Evolutionary conservation across 176 grass and related monocot species (phyloP).

Genomic region (Poa annua): DNA sequence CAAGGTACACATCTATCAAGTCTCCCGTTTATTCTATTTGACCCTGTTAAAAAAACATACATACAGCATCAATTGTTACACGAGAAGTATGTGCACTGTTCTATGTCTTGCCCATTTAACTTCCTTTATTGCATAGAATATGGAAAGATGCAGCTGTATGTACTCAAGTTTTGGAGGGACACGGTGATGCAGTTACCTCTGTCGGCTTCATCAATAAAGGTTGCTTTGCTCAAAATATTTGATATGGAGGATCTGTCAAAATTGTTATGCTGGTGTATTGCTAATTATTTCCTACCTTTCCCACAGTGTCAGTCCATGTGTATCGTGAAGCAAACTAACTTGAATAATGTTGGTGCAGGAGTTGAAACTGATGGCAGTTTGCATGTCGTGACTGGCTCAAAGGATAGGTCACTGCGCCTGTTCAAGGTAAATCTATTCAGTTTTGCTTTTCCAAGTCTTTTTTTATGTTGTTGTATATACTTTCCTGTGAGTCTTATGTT

Average conservation of each 20-base stretch:
- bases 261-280: background rate
- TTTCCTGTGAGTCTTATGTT: slow-evolving; percentile 32
- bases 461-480: background rate
- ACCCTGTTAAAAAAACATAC: background rate
- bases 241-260: slow-evolving; percentile 3
- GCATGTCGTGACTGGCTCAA: slow-evolving; percentile 78
- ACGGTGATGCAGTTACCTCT: slow-evolving; percentile 71
- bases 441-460: slow-evolving; percentile 20
- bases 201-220: slow-evolving; percentile 72
- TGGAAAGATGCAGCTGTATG: slow-evolving; percentile 76
- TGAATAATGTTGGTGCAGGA: slow-evolving; percentile 51
- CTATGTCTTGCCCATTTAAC: slow-evolving; percentile 12
- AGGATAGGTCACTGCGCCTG: slow-evolving; percentile 81
- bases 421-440: slow-evolving; percentile 67
- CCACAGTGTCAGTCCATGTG: background rate
- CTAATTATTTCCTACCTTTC: slow-evolving; percentile 19
- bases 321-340: slow-evolving; percentile 30
- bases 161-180: slow-evolving; percentile 79
- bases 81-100: background rate
- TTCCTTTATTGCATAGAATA: slow-evolving; percentile 57
- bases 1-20: slow-evolving; percentile 60
- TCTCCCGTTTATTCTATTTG: slow-evolving; percentile 7
- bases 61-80: background rate
- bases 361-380: slow-evolving; percentile 57
- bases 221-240: slow-evolving; percentile 23